A percentile compares a stretch with the other conserved stretches of the same genome.
phyloP scores from a whole-genome alignment of 2,329 filamentous ascomycete genomes.

The Alternaria consortialis region DNA sequence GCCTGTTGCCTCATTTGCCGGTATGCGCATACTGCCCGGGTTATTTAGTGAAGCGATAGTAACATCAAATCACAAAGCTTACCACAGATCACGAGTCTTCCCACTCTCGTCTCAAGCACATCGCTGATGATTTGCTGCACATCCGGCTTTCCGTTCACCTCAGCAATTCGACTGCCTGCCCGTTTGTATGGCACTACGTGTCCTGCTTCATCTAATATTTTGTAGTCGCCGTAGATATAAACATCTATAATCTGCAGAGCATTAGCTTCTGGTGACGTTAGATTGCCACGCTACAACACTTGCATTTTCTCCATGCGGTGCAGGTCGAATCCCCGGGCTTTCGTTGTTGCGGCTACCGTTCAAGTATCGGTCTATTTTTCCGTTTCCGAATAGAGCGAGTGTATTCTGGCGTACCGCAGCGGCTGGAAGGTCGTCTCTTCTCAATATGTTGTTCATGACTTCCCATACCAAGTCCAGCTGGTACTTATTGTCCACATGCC shows the following conservation, averaged over 20 bases:
- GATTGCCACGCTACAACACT: background rate
- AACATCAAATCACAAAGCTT: conserved; percentile 14
- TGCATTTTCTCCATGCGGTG: conserved; percentile 18
- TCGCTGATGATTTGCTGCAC: conserved; percentile 20
- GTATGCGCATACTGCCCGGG: conserved; percentile 16
- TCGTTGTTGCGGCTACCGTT: conserved; percentile 4
- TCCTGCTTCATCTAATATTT: conserved; percentile 12
- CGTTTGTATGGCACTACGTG: conserved; percentile 10
- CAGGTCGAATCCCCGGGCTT: conserved; percentile 13
- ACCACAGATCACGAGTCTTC: conserved; percentile 26
- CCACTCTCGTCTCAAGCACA: conserved; percentile 11
- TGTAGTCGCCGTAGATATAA: conserved; percentile 22
- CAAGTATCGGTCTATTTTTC: conserved; percentile 9
- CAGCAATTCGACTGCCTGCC: conserved; percentile 12
- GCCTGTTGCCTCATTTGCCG: conserved; percentile 14
- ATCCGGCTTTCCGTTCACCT: conserved; percentile 18
- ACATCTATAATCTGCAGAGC: conserved; percentile 23
- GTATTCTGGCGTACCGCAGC: background rate
- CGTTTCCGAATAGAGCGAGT: background rate
- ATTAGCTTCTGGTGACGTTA: conserved; percentile 8
- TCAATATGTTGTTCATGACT: conserved; percentile 17
- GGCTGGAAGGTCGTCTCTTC: conserved; percentile 8
- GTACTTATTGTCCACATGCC: conserved; percentile 18
- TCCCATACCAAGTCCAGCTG: conserved; percentile 16
- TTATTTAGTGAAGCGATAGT: conserved; percentile 11